phyloP scores from a whole-genome alignment of 495 filamentous ascomycete species.

The Tuber melanosporum region DNA sequence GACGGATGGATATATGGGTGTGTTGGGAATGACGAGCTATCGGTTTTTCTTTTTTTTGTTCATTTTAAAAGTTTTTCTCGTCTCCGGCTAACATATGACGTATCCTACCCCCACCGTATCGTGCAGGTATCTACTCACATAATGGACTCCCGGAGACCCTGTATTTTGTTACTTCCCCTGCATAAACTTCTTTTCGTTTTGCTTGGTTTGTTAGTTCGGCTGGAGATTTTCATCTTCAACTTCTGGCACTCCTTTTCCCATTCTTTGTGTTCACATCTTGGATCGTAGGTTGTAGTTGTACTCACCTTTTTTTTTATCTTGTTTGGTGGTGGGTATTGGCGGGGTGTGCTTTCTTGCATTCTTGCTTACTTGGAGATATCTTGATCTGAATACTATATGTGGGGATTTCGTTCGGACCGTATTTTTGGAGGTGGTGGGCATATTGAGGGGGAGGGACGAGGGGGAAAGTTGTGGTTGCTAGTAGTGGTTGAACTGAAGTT shows the following conservation, averaged over 20 bases:
- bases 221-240: background rate
- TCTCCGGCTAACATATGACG: background rate
- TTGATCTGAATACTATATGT: background rate
- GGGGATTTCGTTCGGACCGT: background rate
- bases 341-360: background rate
- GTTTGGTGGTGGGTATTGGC: background rate
- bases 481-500: background rate
- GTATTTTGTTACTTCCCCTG: background rate
- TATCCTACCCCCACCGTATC: background rate
- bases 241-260: background rate
- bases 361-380: background rate
- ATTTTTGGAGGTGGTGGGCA: background rate
- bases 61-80: background rate
- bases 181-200: background rate
- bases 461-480: background rate
- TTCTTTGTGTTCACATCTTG: background rate
- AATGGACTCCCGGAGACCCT: background rate
- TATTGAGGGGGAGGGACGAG: background rate
- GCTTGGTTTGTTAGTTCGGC: background rate
- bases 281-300: background rate
- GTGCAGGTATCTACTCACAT: background rate
- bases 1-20: background rate
- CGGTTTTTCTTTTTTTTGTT: slow-evolving; percentile 1
- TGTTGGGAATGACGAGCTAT: background rate
- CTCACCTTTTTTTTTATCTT: background rate